Evolutionary conservation across 805 yeast species (phyloP).

Genomic region (Yarrowia hollandica): DNA sequence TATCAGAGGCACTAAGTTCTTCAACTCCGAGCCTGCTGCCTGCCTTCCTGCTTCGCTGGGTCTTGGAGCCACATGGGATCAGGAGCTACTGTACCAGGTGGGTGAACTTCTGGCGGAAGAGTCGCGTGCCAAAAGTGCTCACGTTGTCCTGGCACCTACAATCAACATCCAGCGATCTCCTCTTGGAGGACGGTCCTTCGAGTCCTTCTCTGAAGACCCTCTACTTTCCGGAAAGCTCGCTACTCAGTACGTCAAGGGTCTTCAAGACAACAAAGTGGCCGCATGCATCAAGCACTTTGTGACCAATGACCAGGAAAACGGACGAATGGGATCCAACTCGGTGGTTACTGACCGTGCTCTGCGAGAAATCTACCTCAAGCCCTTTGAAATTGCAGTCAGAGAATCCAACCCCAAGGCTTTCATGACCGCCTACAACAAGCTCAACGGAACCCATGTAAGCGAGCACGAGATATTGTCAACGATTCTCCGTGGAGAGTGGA

Average conservation of each 20-base stretch:
- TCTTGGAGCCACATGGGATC: slow-evolving; percentile 6
- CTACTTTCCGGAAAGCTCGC: slow-evolving; percentile 50
- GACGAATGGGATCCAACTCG: slow-evolving; percentile 51
- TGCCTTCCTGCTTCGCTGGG: slow-evolving; percentile 10
- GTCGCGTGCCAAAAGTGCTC: slow-evolving; percentile 55
- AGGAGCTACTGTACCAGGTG: background rate
- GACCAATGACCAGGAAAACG: slow-evolving; percentile 62
- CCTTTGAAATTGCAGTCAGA: slow-evolving; percentile 60
- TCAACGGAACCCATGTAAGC: slow-evolving; percentile 61
- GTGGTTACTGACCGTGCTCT: slow-evolving; percentile 59
- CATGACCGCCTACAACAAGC: slow-evolving; percentile 65
- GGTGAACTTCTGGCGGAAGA: slow-evolving; percentile 51
- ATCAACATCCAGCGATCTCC: slow-evolving; percentile 59
- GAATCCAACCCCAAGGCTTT: slow-evolving; percentile 54
- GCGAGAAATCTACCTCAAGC: slow-evolving; percentile 63
- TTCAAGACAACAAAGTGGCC: slow-evolving; percentile 52
- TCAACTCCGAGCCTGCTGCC: slow-evolving; percentile 8
- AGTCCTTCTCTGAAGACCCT: slow-evolving; percentile 65
- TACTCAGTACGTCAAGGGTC: slow-evolving; percentile 53
- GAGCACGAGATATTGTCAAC: slow-evolving; percentile 46
- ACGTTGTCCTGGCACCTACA: slow-evolving; percentile 52
- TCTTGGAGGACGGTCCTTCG: slow-evolving; percentile 63
- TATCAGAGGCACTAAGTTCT: slow-evolving; percentile 2
- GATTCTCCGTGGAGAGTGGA: slow-evolving; percentile 3
- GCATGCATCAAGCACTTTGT: slow-evolving; percentile 65